These are phyloP conservation scores for Zostera marina DNA, from an alignment of 116 monocot species.

Conservation along the genomic window DNA sequence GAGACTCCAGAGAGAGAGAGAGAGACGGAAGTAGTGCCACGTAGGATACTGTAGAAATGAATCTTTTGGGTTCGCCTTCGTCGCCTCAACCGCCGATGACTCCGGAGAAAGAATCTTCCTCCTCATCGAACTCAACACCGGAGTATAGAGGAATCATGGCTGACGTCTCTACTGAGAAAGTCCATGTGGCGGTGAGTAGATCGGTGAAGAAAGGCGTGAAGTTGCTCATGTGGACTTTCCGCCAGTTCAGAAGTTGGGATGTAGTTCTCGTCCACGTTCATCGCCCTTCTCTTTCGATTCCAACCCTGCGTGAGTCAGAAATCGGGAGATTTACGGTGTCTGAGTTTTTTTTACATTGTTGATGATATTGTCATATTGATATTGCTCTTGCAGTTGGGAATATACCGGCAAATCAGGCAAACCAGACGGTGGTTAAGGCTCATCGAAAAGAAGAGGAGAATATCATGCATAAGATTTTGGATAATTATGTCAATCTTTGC, in stretches of 20 bases:
- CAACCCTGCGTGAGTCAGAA: conserved; percentile 38
- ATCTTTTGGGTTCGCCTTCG: no score
- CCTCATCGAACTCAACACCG: no score
- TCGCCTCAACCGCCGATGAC: no score
- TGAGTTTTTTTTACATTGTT: neutral
- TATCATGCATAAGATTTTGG: conserved; percentile 28
- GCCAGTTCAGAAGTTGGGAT: conserved; percentile 33
- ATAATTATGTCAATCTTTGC: conserved; percentile 30
- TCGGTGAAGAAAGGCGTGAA: conserved; percentile 54
- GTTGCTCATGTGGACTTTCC: conserved; percentile 48
- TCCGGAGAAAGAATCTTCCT: no score
- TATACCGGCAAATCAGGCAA: conserved; percentile 44
- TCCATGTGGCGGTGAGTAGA: conserved; percentile 63
- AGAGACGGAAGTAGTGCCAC: no score
- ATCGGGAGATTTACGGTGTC: neutral
- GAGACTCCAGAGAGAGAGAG: no score
- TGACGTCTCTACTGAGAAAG: neutral
- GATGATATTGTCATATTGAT: neutral
- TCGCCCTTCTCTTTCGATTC: conserved; percentile 55
- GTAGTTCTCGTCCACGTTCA: conserved; percentile 55
- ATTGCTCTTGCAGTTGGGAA: conserved; percentile 46
- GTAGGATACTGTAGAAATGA: no score
- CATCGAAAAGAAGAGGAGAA: conserved; percentile 38
- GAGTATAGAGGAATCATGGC: neutral
- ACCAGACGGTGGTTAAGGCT: conserved; percentile 25